phyloP scores from a whole-genome alignment of 306 rosid species.

The Quercus parvula region DNA sequence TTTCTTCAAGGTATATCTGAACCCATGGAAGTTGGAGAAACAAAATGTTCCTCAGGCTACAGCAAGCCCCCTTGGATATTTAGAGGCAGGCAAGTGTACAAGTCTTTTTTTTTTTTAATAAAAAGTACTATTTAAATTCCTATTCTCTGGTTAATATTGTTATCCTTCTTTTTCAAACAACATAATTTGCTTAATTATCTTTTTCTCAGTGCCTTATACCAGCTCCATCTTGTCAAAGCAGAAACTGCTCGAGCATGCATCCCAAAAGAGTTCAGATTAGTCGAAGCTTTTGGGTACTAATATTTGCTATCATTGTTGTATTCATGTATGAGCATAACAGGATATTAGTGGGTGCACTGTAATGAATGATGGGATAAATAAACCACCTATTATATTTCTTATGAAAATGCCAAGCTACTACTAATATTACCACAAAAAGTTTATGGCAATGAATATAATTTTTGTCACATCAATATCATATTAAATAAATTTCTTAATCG shows the following conservation, averaged over 20 bases:
- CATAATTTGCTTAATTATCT: not conserved
- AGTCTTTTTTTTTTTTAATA: not conserved
- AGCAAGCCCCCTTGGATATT: constrained; percentile 90
- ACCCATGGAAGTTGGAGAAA: constrained; percentile 46
- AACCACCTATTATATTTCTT: not conserved
- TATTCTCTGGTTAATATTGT: not conserved
- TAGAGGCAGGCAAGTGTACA: constrained; percentile 59
- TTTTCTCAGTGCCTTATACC: constrained; percentile 74
- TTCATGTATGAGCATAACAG: not conserved
- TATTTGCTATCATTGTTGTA: not conserved
- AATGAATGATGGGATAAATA: not conserved
- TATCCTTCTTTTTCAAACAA: not conserved
- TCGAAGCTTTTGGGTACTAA: constrained; percentile 84
- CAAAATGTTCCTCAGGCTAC: constrained; percentile 52
- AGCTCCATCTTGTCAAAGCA: constrained; percentile 85
- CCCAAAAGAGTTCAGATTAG: constrained; percentile 82
- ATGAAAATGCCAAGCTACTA: no score
- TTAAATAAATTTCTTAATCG: no score
- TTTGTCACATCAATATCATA: no score
- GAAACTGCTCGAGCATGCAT: constrained; percentile 70
- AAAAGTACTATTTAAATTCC: not conserved
- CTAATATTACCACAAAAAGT: no score
- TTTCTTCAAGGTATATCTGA: not conserved
- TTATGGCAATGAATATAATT: no score
- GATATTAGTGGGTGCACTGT: not conserved